Evolutionary conservation across 2,329 filamentous ascomycete genomes (phyloP).

Genomic region (Plectosphaerella plurivora): DNA sequence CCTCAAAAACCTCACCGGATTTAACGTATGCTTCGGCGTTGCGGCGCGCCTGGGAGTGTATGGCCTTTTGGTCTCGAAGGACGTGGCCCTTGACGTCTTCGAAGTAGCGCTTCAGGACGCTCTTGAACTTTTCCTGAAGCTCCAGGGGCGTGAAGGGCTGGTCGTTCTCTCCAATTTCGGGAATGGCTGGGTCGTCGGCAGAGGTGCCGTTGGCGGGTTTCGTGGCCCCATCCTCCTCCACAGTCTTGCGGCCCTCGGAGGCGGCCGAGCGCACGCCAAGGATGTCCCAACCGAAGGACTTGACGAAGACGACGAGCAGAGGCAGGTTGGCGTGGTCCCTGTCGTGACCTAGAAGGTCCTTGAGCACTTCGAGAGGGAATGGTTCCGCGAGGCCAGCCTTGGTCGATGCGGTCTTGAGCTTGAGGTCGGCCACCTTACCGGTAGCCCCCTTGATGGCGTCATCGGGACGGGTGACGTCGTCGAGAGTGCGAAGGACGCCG

Average conservation of each 20-base stretch:
- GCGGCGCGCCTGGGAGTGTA: slow-evolving; percentile 80
- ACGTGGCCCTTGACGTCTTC: slow-evolving; percentile 90
- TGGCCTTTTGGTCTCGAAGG: slow-evolving; percentile 84
- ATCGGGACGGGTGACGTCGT: slow-evolving; percentile 59
- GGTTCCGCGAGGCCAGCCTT: slow-evolving; percentile 72
- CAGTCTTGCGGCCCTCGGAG: slow-evolving; percentile 75
- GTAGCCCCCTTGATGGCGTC: slow-evolving; percentile 58
- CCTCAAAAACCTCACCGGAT: slow-evolving; percentile 96
- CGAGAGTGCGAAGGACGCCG: slow-evolving; percentile 76
- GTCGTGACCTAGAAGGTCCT: slow-evolving; percentile 91
- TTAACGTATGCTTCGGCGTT: slow-evolving; percentile 99
- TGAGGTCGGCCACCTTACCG: slow-evolving; percentile 59
- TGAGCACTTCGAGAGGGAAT: slow-evolving; percentile 94
- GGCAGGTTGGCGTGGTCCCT: slow-evolving; percentile 88
- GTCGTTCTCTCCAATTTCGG: slow-evolving; percentile 47
- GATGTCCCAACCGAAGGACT: slow-evolving; percentile 94
- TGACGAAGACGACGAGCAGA: slow-evolving; percentile 90
- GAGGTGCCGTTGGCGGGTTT: slow-evolving; percentile 27
- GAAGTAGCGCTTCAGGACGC: slow-evolving; percentile 81
- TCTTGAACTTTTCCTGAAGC: slow-evolving; percentile 79
- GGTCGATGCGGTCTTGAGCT: slow-evolving; percentile 46
- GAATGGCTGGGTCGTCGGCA: slow-evolving; percentile 29
- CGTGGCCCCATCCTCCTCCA: slow-evolving; percentile 74
- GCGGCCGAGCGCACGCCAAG: slow-evolving; percentile 70
- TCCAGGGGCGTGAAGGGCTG: slow-evolving; percentile 71